Evolutionary conservation across 257 asterid genomes (phyloP), one percentile per base, ranked within the genome.

Genomic region (Fraxinus anomala): DNA sequence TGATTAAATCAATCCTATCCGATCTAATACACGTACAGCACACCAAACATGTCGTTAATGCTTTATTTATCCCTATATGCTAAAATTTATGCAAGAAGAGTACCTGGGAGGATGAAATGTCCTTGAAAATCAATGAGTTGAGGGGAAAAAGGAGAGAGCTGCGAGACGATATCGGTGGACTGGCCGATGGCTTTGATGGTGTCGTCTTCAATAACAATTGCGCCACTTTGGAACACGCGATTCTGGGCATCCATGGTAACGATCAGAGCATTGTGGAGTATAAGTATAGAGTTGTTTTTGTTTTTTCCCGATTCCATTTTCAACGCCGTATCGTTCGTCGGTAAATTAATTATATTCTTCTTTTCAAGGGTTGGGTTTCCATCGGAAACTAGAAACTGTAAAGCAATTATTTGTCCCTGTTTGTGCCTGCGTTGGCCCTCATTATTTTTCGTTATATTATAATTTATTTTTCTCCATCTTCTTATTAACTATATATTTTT

Each of bases 151-250:
- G 83, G 66, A 49, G 88, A 82, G 87, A 80, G 87, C 12, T 84
- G 87, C 31, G 83, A 59, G 73, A 89, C 77, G 69, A 92, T 79
- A 70, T 86, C 85, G 23, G 74, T 36, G 75, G 93, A 92, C 17
- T 83, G 90, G 37, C 94, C 97, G 47, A 90, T 54, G 56, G 92
- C 94, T 16, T 76, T 47, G 82, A 92, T 86, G 75, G 84, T 84
- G 76, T 89, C 86, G 56, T 82, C 83, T 9, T 81, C 82, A 24
- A 92, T 81, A 5, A 83, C 96, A 37, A 92, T 80, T 56, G 96
- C 94, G 77, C 97, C 96, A 83, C 83, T 79, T 3, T 77, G 91
- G 56, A 79, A 92, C 1, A 90, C 92, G 21, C 94, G 92, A 28
- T 63, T 79, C 11, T 83, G 79, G 0, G 93, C 31, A 72, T 92